Percentiles rank a stretch among this genome's conserved stretches.
phyloP scores from a whole-genome alignment of 805 yeast species.

The Dipodascopsis uninucleata region DNA sequence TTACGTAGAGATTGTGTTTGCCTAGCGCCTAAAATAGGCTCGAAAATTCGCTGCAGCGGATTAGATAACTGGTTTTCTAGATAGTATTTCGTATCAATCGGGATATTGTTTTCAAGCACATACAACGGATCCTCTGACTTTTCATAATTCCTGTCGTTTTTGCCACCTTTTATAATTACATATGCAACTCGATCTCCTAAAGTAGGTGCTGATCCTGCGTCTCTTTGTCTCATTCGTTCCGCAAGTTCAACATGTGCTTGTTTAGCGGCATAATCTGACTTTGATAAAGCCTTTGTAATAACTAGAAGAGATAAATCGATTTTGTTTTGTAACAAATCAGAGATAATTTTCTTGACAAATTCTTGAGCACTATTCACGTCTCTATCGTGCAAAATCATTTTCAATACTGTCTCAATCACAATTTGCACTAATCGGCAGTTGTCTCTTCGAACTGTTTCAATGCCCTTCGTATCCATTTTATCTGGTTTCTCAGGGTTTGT shows the following conservation, averaged over 20 bases:
- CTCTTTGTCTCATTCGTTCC: constrained; percentile 92
- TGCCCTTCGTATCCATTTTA: constrained; percentile 97
- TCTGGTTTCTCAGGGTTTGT: constrained; percentile 87
- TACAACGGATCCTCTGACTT: constrained; percentile 95
- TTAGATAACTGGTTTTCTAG: constrained; percentile 88
- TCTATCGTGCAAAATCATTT: constrained; percentile 78
- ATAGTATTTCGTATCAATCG: constrained; percentile 92
- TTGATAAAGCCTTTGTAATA: constrained; percentile 85
- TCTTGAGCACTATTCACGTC: constrained; percentile 80
- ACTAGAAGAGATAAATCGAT: constrained; percentile 91
- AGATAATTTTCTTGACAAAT: constrained; percentile 82
- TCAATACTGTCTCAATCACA: constrained; percentile 87
- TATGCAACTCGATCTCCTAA: constrained; percentile 98
- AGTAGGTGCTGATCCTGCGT: constrained; percentile 94
- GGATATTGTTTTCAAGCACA: constrained; percentile 85
- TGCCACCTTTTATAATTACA: constrained; percentile 79
- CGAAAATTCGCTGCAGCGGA: constrained; percentile 89
- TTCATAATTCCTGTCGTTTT: constrained; percentile 81
- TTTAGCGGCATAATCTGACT: constrained; percentile 88
- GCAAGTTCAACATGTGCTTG: constrained; percentile 98
- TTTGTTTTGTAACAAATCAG: constrained; percentile 84
- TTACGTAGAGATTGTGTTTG: constrained; percentile 63
- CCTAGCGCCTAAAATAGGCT: constrained; percentile 86
- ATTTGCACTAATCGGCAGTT: constrained; percentile 92
- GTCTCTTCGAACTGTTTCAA: constrained; percentile 97